Evolutionary conservation across 129 eudicot species (phyloP).

Genomic region (Centaurea solstitialis): DNA sequence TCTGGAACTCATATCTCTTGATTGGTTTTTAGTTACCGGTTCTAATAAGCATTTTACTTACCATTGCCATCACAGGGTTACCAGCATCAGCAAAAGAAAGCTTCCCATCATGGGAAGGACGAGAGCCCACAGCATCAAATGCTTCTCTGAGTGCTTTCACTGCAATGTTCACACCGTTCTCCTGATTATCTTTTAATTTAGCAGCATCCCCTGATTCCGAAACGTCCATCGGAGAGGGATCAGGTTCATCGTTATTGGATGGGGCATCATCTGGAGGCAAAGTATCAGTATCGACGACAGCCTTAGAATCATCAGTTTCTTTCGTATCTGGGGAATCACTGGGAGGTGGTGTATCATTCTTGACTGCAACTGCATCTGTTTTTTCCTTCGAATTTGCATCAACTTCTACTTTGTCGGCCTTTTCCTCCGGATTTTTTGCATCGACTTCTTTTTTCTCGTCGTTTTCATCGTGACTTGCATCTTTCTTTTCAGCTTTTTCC

Average conservation of each 20-base stretch:
- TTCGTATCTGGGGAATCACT: constrained; percentile 38
- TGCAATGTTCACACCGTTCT: constrained; percentile 51
- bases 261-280: constrained; percentile 41
- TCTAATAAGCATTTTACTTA: constrained; percentile 31
- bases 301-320: constrained; percentile 44
- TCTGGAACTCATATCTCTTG: not conserved
- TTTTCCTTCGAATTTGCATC: constrained; percentile 26
- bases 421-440: not conserved
- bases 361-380: constrained; percentile 11
- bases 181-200: constrained; percentile 35
- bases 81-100: constrained; percentile 89
- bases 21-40: constrained; percentile 3
- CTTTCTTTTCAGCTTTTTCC: constrained; percentile 32
- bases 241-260: constrained; percentile 35
- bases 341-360: constrained; percentile 29
- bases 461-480: constrained; percentile 7
- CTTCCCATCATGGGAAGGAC: constrained; percentile 49
- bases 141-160: constrained; percentile 90
- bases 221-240: constrained; percentile 47
- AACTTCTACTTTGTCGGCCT: constrained; percentile 26
- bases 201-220: constrained; percentile 37
- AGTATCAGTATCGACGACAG: constrained; percentile 14
- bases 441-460: constrained; percentile 14
- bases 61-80: constrained; percentile 97
- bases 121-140: constrained; percentile 82